phyloP scores from a whole-genome alignment of 1,284 basidiomycete genomes.

The Malassezia obtusa region DNA sequence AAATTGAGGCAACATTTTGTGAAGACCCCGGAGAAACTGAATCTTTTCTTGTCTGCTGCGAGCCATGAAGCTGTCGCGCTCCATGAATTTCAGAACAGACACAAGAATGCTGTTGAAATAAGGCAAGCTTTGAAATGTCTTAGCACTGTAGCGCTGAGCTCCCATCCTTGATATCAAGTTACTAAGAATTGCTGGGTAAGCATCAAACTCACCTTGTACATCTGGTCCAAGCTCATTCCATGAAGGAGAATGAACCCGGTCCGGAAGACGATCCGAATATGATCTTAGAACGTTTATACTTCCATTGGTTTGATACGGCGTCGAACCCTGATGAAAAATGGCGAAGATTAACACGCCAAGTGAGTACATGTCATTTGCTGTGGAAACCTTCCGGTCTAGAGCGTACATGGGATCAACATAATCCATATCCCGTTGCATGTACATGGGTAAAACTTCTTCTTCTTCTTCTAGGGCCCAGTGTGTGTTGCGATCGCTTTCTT shows the following conservation, averaged over 20 bases:
- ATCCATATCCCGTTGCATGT: constrained; percentile 85
- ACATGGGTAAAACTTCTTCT: constrained; percentile 68
- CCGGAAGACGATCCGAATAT: constrained; percentile 56
- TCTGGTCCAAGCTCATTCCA: constrained; percentile 35
- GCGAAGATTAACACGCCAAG: constrained; percentile 76
- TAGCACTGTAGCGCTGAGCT: constrained; percentile 63
- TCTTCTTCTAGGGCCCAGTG: constrained; percentile 47
- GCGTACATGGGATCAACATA: constrained; percentile 91
- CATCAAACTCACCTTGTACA: constrained; percentile 12
- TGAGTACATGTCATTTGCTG: constrained; percentile 87
- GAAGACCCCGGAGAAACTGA: constrained; percentile 74
- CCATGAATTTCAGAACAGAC: constrained; percentile 89
- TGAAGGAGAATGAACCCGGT: constrained; percentile 18
- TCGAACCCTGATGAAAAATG: constrained; percentile 67
- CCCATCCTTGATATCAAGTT: constrained; percentile 59
- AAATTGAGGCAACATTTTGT: constrained; percentile 71
- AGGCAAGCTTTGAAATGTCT: constrained; percentile 65
- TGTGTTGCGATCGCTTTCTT: constrained; percentile 41
- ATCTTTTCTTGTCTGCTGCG: constrained; percentile 92
- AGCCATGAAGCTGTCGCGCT: constrained; percentile 84
- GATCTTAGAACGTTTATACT: constrained; percentile 68
- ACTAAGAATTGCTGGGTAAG: constrained; percentile 20
- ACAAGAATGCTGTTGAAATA: constrained; percentile 95
- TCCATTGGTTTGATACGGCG: constrained; percentile 81
- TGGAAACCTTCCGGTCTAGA: constrained; percentile 68